phyloP scores from a whole-genome alignment of 139 green algal species.

The Nannochloris sp. region DNA sequence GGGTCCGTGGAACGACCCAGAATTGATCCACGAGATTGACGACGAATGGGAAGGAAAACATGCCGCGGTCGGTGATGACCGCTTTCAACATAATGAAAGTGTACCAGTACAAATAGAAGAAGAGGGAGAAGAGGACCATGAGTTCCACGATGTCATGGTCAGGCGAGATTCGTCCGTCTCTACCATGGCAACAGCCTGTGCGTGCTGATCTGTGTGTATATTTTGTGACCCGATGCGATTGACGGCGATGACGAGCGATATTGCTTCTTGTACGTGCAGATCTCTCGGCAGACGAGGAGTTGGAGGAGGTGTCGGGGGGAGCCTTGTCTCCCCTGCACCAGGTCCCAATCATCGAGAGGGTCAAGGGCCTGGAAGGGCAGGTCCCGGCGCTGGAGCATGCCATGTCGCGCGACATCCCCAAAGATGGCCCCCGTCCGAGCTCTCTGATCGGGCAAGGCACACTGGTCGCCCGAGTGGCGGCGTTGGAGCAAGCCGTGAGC shows the following conservation, averaged over 20 bases:
- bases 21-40: conserved; percentile 29
- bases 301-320: neutral
- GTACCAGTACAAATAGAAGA: neutral
- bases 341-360: conserved; percentile 23
- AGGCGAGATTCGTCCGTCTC: neutral
- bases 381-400: conserved; percentile 32
- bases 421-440: conserved; percentile 7
- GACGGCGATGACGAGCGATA: neutral
- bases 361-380: conserved; percentile 46
- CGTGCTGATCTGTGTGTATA: neutral
- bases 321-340: neutral
- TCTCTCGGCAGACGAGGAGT: neutral
- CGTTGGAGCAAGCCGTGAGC: conserved; percentile 34
- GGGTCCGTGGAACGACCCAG: conserved; percentile 69
- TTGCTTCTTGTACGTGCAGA: neutral
- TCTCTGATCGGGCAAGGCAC: conserved; percentile 37
- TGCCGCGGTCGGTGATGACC: too few species aligned
- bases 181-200: neutral
- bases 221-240: neutral
- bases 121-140: neutral
- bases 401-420: conserved; percentile 22
- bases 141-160: neutral
- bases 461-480: conserved; percentile 46
- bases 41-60: neutral
- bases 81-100: neutral